These are phyloP conservation scores for Monosporascus sp. DNA, from an alignment of 2,329 filamentous ascomycete species.

Conservation along the genomic window DNA sequence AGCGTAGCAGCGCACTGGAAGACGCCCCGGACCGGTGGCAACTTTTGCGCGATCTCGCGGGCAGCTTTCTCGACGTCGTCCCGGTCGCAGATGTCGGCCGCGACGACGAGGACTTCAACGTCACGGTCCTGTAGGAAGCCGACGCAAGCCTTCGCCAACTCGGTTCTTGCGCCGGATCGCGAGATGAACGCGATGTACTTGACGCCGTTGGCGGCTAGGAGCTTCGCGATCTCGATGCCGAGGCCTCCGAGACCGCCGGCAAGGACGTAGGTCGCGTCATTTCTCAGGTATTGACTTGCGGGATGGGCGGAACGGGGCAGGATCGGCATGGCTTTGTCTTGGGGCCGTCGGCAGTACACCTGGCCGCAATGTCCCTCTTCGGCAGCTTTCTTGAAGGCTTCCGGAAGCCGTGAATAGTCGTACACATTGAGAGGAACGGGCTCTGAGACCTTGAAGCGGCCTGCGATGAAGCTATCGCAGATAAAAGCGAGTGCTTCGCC, in stretches of 20 bases:
- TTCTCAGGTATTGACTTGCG: conserved; percentile 3
- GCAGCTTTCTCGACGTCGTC: conserved; percentile 20
- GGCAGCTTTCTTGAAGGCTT: conserved; percentile 7
- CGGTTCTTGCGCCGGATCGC: conserved; percentile 33
- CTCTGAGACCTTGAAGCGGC: conserved; percentile 1
- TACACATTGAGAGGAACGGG: conserved; percentile 1
- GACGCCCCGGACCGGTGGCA: conserved; percentile 33
- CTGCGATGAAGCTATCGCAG: conserved; percentile 2
- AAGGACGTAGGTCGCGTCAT: conserved; percentile 45
- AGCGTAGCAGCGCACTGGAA: conserved; percentile 34
- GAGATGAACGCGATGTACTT: conserved; percentile 48
- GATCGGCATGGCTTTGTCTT: conserved; percentile 6
- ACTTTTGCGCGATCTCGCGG: conserved; percentile 12
- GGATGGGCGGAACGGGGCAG: conserved; percentile 4
- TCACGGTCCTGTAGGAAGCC: conserved; percentile 28
- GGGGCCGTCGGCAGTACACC: conserved; percentile 6
- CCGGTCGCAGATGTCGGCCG: conserved; percentile 38
- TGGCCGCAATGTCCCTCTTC: background rate
- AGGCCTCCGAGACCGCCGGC: conserved; percentile 54
- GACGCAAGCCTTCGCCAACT: conserved; percentile 17
- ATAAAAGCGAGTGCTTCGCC: conserved; percentile 8
- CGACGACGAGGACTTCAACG: conserved; percentile 28
- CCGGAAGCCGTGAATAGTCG: conserved; percentile 9
- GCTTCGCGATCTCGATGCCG: conserved; percentile 45
- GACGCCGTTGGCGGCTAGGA: conserved; percentile 46